These are phyloP conservation scores for Ajuga reptans DNA, from an alignment of 305 asterid genomes.

Conservation along the genomic window DNA sequence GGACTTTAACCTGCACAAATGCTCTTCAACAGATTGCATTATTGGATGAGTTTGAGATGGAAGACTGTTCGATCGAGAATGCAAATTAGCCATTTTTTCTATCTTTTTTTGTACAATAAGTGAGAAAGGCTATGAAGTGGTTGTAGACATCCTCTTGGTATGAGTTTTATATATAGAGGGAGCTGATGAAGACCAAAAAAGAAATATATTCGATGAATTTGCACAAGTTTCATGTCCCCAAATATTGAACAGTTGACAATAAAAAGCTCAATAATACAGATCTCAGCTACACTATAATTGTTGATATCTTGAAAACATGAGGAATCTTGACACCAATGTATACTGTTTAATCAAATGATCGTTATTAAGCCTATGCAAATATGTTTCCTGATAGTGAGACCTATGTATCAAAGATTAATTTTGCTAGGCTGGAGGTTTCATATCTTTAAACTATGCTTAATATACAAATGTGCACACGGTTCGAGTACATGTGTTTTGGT, in stretches of 20 bases:
- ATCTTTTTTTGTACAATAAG: background rate
- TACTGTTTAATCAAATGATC: background rate
- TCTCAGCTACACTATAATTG: background rate
- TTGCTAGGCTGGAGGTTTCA: background rate
- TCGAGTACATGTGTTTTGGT: background rate
- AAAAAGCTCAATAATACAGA: background rate
- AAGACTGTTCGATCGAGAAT: conserved; percentile 33
- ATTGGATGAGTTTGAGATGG: conserved; percentile 32
- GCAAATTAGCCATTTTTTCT: conserved; percentile 27
- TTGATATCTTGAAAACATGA: background rate
- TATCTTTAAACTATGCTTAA: background rate
- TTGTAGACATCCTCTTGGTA: background rate
- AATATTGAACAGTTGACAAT: background rate
- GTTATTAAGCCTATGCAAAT: background rate
- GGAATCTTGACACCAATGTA: background rate
- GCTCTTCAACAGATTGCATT: conserved; percentile 16
- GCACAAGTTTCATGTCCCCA: background rate
- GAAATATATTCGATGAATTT: background rate
- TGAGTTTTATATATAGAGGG: conserved; percentile 14
- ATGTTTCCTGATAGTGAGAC: background rate
- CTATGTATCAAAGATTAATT: background rate
- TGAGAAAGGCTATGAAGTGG: background rate
- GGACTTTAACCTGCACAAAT: conserved; percentile 9
- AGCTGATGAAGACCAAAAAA: background rate
- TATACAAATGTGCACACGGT: background rate